phyloP scores from a whole-genome alignment of 768 basidiomycete species.

The Serpula lacrymans region DNA sequence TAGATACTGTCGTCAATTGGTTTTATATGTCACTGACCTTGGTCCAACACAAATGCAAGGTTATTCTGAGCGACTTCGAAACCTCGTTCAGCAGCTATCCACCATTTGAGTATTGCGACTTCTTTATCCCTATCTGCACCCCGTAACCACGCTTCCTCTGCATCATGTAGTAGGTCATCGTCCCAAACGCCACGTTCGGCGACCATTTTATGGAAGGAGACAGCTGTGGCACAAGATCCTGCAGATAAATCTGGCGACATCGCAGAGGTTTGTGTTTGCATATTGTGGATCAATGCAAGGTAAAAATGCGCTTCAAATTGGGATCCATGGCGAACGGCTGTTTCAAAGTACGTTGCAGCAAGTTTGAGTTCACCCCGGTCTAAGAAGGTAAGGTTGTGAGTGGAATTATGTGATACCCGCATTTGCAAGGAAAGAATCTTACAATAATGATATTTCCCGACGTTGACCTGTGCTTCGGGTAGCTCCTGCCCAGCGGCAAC shows the following conservation, averaged over 20 bases:
- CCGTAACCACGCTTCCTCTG: constrained; percentile 71
- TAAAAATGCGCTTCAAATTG: constrained; percentile 96
- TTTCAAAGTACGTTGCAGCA: constrained; percentile 78
- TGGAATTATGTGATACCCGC: background rate
- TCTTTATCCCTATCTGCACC: constrained; percentile 71
- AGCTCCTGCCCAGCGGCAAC: constrained; percentile 84
- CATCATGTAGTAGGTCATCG: constrained; percentile 77
- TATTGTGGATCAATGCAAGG: constrained; percentile 76
- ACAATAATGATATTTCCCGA: constrained; percentile 80
- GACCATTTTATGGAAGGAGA: constrained; percentile 91
- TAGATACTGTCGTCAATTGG: constrained; percentile 16
- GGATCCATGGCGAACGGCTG: constrained; percentile 82
- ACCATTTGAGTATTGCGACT: constrained; percentile 89
- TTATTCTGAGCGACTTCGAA: constrained; percentile 95
- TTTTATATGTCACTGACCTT: constrained; percentile 53
- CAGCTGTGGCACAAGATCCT: constrained; percentile 84
- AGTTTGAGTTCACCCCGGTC: constrained; percentile 63
- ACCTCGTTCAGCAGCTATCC: constrained; percentile 91
- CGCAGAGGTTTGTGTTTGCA: constrained; percentile 42
- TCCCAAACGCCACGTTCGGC: constrained; percentile 89
- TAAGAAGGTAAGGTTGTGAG: constrained; percentile 26
- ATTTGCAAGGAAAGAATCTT: constrained; percentile 12
- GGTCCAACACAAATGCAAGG: constrained; percentile 86
- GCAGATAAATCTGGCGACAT: constrained; percentile 48
- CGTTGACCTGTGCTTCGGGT: constrained; percentile 87